Base-by-base conservation (phyloP, 2,329 filamentous ascomycete species). In the Microdochium nivale region DNA sequence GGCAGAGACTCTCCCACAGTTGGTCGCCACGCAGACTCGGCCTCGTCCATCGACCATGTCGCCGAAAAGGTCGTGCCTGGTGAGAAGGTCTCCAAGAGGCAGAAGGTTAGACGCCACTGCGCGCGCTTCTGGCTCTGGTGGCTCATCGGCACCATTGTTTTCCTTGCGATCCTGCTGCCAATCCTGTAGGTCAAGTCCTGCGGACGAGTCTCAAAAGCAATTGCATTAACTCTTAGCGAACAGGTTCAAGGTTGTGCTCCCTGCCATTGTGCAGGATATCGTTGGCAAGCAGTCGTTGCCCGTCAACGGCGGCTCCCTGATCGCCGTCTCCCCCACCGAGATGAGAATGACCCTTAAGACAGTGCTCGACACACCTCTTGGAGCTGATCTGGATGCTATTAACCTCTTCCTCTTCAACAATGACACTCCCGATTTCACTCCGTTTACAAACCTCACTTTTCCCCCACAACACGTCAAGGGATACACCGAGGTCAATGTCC, bases 201-300 rank as follows among this genome's bases (percentile, higher is more conserved):
- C 9, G 7, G 10, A 44, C 9, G 13, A 44, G 40, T 23, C 13
- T 13, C 10, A 2, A 23, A 11, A 8, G 40, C 40, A 44, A 19
- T 5, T 44, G 3, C 19, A 21, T 19, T 44, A 13, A 44, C 19
- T 44, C n/a, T 23, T 2, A 44, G 14, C n/a, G 8, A 44, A 23
- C 49, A 72, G 70, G 51, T 71, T 72, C 58, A 53, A 67, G 1
- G 58, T 70, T 47, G 60, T 65, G 19, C 62, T 72, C 8, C 70
- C 70, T n/a, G 68, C 67, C 11, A 60, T 72, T 32, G 68, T 70
- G 0, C 70, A 71, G 44, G 54, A 61, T 30, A 61, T 72, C 16
- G 62, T 72, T 21, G 55, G 70, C 49, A 62, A 65, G 47, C 66
- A 67, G 2, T 51, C 60, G 16, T 59, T 72, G 4, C 62, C 69